phyloP scores from a whole-genome alignment of 2,329 filamentous ascomycete species.

The Dissoconium aciculare region DNA sequence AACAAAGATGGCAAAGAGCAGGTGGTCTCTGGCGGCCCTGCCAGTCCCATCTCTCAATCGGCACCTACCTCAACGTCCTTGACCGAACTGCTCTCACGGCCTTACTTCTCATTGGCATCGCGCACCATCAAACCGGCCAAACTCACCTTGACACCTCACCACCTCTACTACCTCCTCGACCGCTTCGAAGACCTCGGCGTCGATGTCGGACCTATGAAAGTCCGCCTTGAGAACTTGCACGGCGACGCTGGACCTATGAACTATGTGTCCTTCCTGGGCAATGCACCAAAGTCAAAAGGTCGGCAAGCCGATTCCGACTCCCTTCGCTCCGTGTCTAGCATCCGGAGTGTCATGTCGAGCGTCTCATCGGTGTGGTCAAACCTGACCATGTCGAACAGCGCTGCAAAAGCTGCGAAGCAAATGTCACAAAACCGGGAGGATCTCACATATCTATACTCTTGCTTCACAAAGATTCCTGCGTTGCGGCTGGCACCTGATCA shows the following conservation, averaged over 20 bases:
- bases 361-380: constrained; percentile 90
- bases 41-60: constrained; percentile 46
- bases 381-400: constrained; percentile 67
- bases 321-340: constrained; percentile 88
- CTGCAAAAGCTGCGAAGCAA: constrained; percentile 74
- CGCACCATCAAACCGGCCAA: constrained; percentile 78
- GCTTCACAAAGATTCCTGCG: constrained; percentile 95
- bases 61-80: constrained; percentile 58
- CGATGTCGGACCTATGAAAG: constrained; percentile 86
- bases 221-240: constrained; percentile 86
- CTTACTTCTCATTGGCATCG: constrained; percentile 70
- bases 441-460: constrained; percentile 90
- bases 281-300: constrained; percentile 65
- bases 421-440: constrained; percentile 75
- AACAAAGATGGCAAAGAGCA: constrained; percentile 41
- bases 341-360: constrained; percentile 91
- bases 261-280: constrained; percentile 89
- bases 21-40: constrained; percentile 23
- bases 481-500: constrained; percentile 83
- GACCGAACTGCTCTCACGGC: constrained; percentile 73
- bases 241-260: constrained; percentile 73
- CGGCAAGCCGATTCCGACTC: constrained; percentile 73
- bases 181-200: constrained; percentile 89
- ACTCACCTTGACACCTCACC: constrained; percentile 83
- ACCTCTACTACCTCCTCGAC: constrained; percentile 90